A percentile compares a stretch with the other conserved stretches of the same genome.
These are phyloP conservation scores for Penicillium mononematosum DNA, from an alignment of 495 filamentous ascomycete species.

Conservation along the genomic window DNA sequence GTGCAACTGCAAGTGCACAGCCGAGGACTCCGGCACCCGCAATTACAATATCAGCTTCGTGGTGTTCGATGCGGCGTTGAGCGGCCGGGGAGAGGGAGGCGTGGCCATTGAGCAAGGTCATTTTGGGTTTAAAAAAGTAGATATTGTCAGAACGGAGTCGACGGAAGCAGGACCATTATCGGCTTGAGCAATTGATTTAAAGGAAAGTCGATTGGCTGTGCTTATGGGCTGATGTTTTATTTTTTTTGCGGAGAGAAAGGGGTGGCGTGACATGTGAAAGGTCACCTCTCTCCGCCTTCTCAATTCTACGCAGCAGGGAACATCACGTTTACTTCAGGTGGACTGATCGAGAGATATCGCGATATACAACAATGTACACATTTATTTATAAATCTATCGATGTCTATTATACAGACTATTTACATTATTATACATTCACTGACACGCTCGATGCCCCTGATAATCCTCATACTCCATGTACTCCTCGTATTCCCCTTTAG, in stretches of 20 bases:
- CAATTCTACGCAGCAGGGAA: conserved; percentile 10
- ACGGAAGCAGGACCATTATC: conserved; percentile 4
- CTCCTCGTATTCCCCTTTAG: neutral
- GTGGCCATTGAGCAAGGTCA: conserved; percentile 33
- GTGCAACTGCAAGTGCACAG: conserved; percentile 81
- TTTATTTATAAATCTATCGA: neutral
- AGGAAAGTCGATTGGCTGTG: conserved; percentile 1
- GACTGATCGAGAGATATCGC: neutral
- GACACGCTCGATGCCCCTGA: neutral
- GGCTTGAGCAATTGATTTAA: conserved; percentile 10
- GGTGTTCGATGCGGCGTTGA: conserved; percentile 48
- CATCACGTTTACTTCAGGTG: conserved; percentile 5
- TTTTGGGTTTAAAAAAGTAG: conserved; percentile 14
- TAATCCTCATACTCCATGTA: neutral
- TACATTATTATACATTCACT: conserved; percentile 11
- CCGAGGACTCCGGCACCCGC: conserved; percentile 90
- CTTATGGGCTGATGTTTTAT: conserved; percentile 27
- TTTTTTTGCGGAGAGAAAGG: conserved; percentile 13
- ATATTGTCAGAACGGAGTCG: conserved; percentile 8
- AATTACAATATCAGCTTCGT: conserved; percentile 76
- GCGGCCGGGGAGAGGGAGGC: conserved; percentile 29
- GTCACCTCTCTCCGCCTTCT: conserved; percentile 20
- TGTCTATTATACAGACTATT: conserved; percentile 10
- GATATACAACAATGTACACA: neutral
- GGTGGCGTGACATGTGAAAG: conserved; percentile 46